These are phyloP conservation scores for Rhizophagus prolifer DNA, from an alignment of 192 early-diverging fungal genomes.

Conservation along the genomic window DNA sequence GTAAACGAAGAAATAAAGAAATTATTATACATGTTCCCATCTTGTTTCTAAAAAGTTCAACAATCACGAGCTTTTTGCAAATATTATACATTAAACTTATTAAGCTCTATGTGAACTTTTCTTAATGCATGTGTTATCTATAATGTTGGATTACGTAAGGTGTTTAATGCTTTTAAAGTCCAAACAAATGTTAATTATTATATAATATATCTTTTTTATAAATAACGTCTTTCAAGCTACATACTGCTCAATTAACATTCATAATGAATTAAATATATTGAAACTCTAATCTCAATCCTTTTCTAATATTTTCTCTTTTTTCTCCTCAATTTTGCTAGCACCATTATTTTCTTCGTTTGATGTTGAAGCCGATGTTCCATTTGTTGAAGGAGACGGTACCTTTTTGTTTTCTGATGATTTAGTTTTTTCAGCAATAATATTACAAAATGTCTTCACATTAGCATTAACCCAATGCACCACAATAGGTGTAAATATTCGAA, in stretches of 20 bases:
- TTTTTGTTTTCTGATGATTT: neutral
- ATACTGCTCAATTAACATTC: neutral
- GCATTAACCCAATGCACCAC: neutral
- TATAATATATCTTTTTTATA: neutral
- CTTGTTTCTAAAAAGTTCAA: neutral
- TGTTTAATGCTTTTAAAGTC: neutral
- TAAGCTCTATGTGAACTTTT: neutral
- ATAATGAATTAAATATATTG: neutral
- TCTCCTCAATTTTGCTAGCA: neutral
- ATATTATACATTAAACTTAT: neutral
- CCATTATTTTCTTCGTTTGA: neutral
- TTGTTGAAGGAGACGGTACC: neutral
- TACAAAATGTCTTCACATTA: neutral
- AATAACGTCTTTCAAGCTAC: neutral
- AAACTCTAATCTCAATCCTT: neutral
- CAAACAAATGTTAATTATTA: neutral
- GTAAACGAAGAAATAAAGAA: neutral
- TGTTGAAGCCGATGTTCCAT: neutral
- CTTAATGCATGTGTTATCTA: too few relatives aligned
- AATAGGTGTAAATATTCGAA: neutral
- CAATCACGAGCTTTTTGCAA: neutral
- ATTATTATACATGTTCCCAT: neutral
- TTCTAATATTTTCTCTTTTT: neutral
- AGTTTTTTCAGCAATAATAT: neutral
- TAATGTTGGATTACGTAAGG: neutral